phyloP scores from a whole-genome alignment of 2,329 filamentous ascomycete genomes.

The Magnaporthiopsis rhizophila region DNA sequence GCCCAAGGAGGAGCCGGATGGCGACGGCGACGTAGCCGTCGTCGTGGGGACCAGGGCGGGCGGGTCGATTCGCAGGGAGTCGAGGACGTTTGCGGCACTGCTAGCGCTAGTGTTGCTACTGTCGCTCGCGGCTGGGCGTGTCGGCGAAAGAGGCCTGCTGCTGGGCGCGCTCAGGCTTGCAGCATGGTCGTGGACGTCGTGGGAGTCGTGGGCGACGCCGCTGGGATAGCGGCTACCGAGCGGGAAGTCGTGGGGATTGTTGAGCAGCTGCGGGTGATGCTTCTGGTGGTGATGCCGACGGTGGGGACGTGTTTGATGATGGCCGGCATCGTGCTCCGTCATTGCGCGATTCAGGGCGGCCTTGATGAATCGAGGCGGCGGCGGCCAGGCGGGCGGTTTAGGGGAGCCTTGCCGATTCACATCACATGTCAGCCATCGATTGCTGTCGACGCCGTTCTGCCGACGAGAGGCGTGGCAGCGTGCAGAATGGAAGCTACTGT shows the following conservation, averaged over 20 bases:
- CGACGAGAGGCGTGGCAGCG: not conserved
- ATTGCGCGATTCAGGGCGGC: slow-evolving; percentile 18
- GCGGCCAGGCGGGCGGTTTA: not conserved
- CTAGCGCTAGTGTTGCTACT: slow-evolving; percentile 39
- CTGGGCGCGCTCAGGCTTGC: not conserved
- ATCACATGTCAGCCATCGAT: slow-evolving; percentile 9
- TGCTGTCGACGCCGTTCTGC: not conserved
- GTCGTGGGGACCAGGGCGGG: not conserved
- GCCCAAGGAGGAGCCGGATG: not conserved
- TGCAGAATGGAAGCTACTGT: too few relatives aligned
- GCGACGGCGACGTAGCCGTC: not conserved
- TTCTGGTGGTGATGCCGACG: slow-evolving; percentile 3
- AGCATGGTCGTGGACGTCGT: not conserved
- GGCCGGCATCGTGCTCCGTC: slow-evolving; percentile 23
- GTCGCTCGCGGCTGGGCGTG: slow-evolving; percentile 1
- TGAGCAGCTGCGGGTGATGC: not conserved
- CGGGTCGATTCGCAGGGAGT: not conserved
- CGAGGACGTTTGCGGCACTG: not conserved
- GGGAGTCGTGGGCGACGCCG: not conserved
- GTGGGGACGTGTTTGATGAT: slow-evolving; percentile 4
- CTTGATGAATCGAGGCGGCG: not conserved
- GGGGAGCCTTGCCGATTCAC: not conserved
- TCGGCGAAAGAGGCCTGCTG: not conserved
- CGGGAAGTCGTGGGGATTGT: not conserved
- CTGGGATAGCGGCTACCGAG: not conserved